These are phyloP conservation scores for Debaryomyces subglobosus DNA, from an alignment of 1,139 yeast species.

Conservation along the genomic window DNA sequence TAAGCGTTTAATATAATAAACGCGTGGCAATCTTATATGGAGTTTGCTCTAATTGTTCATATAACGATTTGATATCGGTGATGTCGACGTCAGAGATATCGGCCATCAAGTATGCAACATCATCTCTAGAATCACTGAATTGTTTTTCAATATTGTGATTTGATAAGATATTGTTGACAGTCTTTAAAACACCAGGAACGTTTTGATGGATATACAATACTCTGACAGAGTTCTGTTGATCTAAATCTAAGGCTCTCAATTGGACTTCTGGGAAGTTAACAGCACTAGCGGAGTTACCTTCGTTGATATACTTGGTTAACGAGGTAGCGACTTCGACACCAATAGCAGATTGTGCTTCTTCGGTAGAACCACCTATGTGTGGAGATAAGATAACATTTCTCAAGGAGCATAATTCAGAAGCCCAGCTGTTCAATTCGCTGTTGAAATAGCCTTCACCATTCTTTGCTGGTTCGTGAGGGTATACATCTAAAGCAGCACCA, in stretches of 20 bases:
- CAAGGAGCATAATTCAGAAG: slow-evolving; percentile 76
- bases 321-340: slow-evolving; percentile 94
- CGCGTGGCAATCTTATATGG: slow-evolving; percentile 92
- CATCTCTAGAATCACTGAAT: slow-evolving; percentile 94
- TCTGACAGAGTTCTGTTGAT: slow-evolving; percentile 87
- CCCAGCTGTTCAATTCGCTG: slow-evolving; percentile 78
- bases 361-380: slow-evolving; percentile 98
- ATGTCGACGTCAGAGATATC: slow-evolving; percentile 87
- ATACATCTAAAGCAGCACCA: slow-evolving; percentile 97
- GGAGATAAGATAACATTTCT: slow-evolving; percentile 94
- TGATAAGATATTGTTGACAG: slow-evolving; percentile 93
- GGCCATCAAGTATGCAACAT: slow-evolving; percentile 96
- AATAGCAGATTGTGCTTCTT: slow-evolving; percentile 97
- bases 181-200: slow-evolving; percentile 98
- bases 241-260: slow-evolving; percentile 84
- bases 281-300: slow-evolving; percentile 94
- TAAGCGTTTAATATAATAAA: slow-evolving; percentile 63
- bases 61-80: slow-evolving; percentile 80
- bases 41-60: slow-evolving; percentile 86
- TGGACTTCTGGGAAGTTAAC: slow-evolving; percentile 99
- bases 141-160: slow-evolving; percentile 97
- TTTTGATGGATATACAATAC: slow-evolving; percentile 95
- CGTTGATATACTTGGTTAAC: slow-evolving; percentile 88
- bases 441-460: slow-evolving; percentile 84
- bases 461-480: slow-evolving; percentile 97